Conservation (phyloP, 352 stramenopile genomes). For the Sclerospora graminicola region DNA sequence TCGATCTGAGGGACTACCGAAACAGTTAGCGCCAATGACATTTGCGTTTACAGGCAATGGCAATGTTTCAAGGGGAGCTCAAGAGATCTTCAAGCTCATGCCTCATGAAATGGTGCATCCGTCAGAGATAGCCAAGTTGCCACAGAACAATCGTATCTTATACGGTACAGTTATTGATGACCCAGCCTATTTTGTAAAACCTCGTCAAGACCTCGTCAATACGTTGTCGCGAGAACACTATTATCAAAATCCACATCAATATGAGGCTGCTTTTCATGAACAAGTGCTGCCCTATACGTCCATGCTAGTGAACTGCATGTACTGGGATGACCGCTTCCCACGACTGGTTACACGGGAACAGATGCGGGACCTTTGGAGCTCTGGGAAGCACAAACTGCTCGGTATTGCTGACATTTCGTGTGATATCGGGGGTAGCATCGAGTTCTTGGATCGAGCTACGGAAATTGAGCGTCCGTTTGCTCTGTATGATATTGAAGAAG, state of each 20-base stretch:
- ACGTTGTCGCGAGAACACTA: constrained; percentile 68
- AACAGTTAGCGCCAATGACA: constrained; percentile 70
- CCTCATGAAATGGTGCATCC: constrained; percentile 89
- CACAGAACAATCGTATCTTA: constrained; percentile 44
- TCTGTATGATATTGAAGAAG: constrained; percentile 74
- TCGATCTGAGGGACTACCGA: constrained; percentile 60
- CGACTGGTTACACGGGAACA: constrained; percentile 89
- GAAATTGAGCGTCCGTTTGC: constrained; percentile 93
- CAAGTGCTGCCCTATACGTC: constrained; percentile 85
- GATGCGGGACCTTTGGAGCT: constrained; percentile 51
- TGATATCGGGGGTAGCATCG: constrained; percentile 89
- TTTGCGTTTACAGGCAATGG: constrained; percentile 92
- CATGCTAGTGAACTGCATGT: constrained; percentile 94
- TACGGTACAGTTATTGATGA: constrained; percentile 78
- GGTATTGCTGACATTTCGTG: constrained; percentile 93
- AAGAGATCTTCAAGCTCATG: constrained; percentile 92
- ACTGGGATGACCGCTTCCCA: constrained; percentile 93
- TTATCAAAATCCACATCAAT: constrained; percentile 84
- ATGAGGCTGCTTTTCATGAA: constrained; percentile 87
- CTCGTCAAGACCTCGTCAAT: constrained; percentile 20
- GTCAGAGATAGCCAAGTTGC: constrained; percentile 75
- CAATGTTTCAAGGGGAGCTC: constrained; percentile 91
- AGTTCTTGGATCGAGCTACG: constrained; percentile 90
- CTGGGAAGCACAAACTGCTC: constrained; percentile 76
- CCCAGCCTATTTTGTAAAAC: constrained; percentile 51